Evolutionary conservation across 2,329 filamentous ascomycete genomes (phyloP).

Genomic region (Hymenoscyphus fructigenus): DNA sequence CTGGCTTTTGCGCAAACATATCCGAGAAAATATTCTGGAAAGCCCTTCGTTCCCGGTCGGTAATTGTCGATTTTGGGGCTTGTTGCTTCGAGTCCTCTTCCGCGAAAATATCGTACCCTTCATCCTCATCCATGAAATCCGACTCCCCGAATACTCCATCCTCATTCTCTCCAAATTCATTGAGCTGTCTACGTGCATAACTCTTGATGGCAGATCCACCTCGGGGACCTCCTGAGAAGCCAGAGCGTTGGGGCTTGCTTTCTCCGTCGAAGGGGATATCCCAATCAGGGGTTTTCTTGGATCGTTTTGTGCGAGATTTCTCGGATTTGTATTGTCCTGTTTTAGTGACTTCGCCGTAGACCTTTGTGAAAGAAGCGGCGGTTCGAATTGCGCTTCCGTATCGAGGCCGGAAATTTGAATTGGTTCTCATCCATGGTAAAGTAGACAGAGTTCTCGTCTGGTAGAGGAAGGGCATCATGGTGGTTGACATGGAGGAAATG

Average conservation of each 20-base stretch:
- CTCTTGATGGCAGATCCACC: not conserved
- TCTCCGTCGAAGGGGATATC: constrained; percentile 8
- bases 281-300: not conserved
- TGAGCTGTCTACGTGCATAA: not conserved
- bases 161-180: constrained; percentile 16
- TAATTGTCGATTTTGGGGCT: constrained; percentile 51
- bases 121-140: constrained; percentile 14
- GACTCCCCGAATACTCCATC: constrained; percentile 7
- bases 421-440: constrained; percentile 27
- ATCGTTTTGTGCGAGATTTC: not conserved
- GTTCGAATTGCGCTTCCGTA: not conserved
- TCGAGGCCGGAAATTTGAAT: not conserved
- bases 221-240: not conserved
- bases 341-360: not conserved
- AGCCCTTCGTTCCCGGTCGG: constrained; percentile 49
- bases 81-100: constrained; percentile 20
- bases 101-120: not conserved
- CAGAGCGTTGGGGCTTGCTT: not conserved
- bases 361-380: not conserved
- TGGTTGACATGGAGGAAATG: constrained; percentile 23
- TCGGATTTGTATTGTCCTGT: not conserved
- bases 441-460: constrained; percentile 63
- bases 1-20: constrained; percentile 46
- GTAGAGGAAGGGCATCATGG: constrained; percentile 67
- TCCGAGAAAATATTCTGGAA: constrained; percentile 58